Evolutionary conservation across 2,329 filamentous ascomycete species (phyloP), one percentile per base, ranked within the genome.

Genomic region (Mycosphaerella arachidis): DNA sequence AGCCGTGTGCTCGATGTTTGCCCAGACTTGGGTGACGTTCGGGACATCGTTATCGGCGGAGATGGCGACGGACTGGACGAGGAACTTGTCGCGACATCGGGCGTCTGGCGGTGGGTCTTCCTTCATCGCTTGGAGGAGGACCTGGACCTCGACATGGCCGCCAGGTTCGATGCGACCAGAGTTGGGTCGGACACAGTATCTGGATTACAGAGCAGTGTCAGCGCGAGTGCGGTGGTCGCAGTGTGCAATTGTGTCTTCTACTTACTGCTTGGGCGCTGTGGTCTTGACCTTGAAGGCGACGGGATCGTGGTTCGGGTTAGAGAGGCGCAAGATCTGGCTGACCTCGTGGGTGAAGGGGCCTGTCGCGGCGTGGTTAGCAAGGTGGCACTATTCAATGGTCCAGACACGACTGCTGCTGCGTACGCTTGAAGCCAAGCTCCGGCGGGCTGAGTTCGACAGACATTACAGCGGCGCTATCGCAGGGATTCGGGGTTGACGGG

Each of bases 61-160:
- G 66, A 97, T 90, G 55, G 86, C 82, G 53, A 96, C 90, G 29
- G 92, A 95, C 78, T 97, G 93, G 37, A 97, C 93, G 57, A 97
- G 85, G 77, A 97, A 97, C 81, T 97, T 97, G 83, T 97, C 93
- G 76, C 91, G 89, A 81, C 94, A 99, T 76, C 91, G 92, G 63
- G 89, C 87, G 74, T 96, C 92, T 59, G 82, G 76, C 20, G 92
- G 85, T 58, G 93, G 93, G 71, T 97, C 92, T 72, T 91, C 86
- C 82, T 96, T 97, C 94, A 99, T 97, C 27, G 93, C 92, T 79
- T 99, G 94, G 46, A 99, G 86, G 40, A 97, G 87, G 60, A 99
- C 94, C 95, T 92, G 88, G 66, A 99, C 93, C 76, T 97, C 92
- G 67, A 99, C 92, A 75, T 90, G 84, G 75, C 89, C 85, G 68